Conservation (phyloP, 331 rosid species). For the Telfairia occidentalis region DNA sequence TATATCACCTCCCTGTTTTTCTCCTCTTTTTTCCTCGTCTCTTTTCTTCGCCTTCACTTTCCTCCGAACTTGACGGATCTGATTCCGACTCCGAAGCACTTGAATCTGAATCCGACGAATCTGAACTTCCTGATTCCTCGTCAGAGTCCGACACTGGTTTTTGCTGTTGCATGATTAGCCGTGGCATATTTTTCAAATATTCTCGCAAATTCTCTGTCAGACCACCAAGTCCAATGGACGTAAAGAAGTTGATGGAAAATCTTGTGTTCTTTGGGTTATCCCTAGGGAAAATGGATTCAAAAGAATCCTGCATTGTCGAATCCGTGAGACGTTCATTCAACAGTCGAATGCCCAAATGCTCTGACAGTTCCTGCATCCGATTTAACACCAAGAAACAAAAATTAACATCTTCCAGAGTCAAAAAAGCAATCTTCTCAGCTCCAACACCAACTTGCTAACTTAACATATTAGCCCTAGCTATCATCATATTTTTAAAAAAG, state of each 20-base stretch:
- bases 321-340: conserved; percentile 60
- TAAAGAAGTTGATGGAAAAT: conserved; percentile 81
- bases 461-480: neutral
- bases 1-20: conserved; percentile 20
- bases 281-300: conserved; percentile 67
- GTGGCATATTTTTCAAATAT: conserved; percentile 83
- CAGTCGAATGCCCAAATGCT: conserved; percentile 64
- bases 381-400: neutral
- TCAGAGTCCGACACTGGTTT: conserved; percentile 42
- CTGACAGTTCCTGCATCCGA: conserved; percentile 63
- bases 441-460: neutral
- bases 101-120: conserved; percentile 38
- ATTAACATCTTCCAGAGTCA: neutral
- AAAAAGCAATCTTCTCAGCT: neutral
- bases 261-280: conserved; percentile 90
- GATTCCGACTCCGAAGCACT: conserved; percentile 35
- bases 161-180: conserved; percentile 82
- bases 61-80: conserved; percentile 37
- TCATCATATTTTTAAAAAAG: neutral
- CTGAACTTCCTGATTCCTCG: conserved; percentile 37
- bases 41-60: conserved; percentile 25
- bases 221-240: conserved; percentile 96
- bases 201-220: conserved; percentile 80
- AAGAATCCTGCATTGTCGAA: conserved; percentile 48
- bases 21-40: conserved; percentile 41